phyloP scores from a whole-genome alignment of 202 grass and related monocot genomes.

The Panicum virgatum region DNA sequence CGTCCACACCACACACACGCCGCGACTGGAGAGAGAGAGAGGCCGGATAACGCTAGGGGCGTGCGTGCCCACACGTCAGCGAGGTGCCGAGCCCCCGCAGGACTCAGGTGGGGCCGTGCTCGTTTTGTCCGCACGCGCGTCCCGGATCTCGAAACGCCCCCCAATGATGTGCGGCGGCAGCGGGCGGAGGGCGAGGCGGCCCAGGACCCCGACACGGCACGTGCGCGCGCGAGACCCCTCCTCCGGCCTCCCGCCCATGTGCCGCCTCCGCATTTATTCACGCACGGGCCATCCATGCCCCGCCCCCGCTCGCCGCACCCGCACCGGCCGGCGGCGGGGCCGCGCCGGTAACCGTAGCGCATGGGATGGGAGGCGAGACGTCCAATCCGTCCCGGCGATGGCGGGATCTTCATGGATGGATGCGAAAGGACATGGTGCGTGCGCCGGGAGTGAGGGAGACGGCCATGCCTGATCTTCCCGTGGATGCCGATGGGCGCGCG shows the following conservation, averaged over 20 bases:
- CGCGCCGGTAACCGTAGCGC: neutral
- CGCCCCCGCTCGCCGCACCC: neutral
- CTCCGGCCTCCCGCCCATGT: constrained; percentile 12
- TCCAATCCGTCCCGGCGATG: neutral
- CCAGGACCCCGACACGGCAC: constrained; percentile 49
- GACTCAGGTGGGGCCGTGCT: neutral
- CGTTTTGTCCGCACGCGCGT: constrained; percentile 29
- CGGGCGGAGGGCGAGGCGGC: neutral
- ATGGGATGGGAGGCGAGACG: neutral
- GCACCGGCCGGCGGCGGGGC: neutral
- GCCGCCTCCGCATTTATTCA: neutral
- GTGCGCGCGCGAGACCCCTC: constrained; percentile 23
- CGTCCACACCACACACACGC: neutral
- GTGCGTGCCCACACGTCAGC: constrained; percentile 33
- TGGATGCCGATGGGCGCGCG: neutral
- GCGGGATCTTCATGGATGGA: neutral
- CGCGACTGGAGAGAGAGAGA: neutral
- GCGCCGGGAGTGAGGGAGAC: neutral
- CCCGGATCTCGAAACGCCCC: constrained; percentile 44
- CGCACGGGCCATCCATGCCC: constrained; percentile 4
- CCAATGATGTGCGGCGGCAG: constrained; percentile 35
- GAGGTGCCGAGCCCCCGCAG: neutral
- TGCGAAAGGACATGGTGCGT: neutral
- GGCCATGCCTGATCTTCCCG: neutral
- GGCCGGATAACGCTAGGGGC: neutral